Evolutionary conservation across 352 stramenopile genomes (phyloP).

Genomic region (Pythium apleroticum): DNA sequence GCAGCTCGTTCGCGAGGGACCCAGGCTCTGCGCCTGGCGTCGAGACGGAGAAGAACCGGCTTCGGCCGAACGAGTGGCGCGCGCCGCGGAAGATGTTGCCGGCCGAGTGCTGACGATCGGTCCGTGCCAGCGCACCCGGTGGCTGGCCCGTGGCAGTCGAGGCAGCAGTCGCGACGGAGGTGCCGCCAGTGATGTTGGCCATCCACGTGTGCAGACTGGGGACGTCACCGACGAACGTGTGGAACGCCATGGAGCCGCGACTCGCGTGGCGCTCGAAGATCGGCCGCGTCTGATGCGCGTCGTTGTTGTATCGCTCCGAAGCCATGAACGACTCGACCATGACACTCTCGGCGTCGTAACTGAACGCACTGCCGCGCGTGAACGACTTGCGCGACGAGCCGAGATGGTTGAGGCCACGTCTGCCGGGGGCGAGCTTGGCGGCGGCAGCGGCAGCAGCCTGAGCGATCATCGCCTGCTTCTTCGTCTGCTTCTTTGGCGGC

Average conservation of each 20-base stretch:
- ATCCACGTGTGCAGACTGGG: conserved; percentile 8
- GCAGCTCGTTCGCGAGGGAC: background rate
- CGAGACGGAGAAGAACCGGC: conserved; percentile 51
- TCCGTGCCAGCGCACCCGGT: background rate
- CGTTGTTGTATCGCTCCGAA: conserved; percentile 57
- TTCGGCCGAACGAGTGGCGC: conserved; percentile 50
- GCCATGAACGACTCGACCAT: conserved; percentile 90
- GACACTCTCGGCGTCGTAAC: conserved; percentile 87
- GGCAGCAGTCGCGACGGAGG: background rate
- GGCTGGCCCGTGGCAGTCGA: background rate
- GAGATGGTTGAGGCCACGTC: conserved; percentile 3
- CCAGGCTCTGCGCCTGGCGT: background rate
- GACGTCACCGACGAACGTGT: conserved; percentile 41
- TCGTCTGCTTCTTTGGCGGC: conserved; percentile 12
- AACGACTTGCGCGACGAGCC: conserved; percentile 32
- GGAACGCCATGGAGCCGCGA: conserved; percentile 82
- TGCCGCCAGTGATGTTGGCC: conserved; percentile 1
- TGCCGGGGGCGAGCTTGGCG: conserved; percentile 17
- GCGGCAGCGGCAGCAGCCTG: conserved; percentile 27
- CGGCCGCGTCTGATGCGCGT: conserved; percentile 43
- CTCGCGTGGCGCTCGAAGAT: conserved; percentile 83
- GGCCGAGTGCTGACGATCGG: conserved; percentile 35
- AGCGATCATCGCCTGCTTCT: conserved; percentile 7
- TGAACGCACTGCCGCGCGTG: conserved; percentile 79
- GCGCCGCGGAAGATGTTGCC: conserved; percentile 70